A percentile compares a stretch with the other conserved stretches of the same genome.
phyloP scores from a whole-genome alignment of 495 filamentous ascomycete genomes.

The Bombardia bombarda region DNA sequence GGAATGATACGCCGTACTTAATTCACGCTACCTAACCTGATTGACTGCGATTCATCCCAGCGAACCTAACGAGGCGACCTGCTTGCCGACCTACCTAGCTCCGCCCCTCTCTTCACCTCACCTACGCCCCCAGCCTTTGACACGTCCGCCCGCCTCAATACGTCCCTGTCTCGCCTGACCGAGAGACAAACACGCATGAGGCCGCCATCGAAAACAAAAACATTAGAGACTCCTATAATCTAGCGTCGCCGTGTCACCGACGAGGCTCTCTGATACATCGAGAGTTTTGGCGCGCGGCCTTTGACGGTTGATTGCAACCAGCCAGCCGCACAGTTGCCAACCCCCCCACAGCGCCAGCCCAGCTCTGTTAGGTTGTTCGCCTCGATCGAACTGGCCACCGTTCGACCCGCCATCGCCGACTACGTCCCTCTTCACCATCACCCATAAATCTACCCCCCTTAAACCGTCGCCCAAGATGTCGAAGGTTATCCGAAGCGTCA shows the following conservation, averaged over 20 bases:
- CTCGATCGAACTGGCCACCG: no score
- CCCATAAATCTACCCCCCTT: no score
- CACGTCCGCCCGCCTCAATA: conserved; percentile 1
- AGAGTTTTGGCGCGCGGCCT: conserved; percentile 3
- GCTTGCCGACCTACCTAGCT: conserved; percentile 1
- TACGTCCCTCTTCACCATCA: no score
- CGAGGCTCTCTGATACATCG: neutral
- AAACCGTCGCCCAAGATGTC: conserved; percentile 62
- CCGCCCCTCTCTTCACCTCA: conserved; percentile 6
- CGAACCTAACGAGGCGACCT: no score
- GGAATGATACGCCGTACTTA: no score
- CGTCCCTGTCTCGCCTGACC: neutral
- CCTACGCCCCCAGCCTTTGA: neutral
- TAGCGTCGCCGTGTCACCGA: neutral
- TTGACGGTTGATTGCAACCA: neutral
- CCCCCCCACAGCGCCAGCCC: neutral
- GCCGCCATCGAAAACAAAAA: conserved; percentile 4
- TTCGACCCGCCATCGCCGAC: no score
- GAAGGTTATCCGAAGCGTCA: conserved; percentile 94
- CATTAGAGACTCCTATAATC: no score
- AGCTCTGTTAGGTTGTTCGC: no score
- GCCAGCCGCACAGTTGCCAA: neutral
- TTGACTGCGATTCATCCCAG: no score
- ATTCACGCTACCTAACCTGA: neutral
- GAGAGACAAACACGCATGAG: neutral